These are phyloP conservation scores for Crithidia acanthocephali DNA, from an alignment of 208 protist species.

Conservation along the genomic window DNA sequence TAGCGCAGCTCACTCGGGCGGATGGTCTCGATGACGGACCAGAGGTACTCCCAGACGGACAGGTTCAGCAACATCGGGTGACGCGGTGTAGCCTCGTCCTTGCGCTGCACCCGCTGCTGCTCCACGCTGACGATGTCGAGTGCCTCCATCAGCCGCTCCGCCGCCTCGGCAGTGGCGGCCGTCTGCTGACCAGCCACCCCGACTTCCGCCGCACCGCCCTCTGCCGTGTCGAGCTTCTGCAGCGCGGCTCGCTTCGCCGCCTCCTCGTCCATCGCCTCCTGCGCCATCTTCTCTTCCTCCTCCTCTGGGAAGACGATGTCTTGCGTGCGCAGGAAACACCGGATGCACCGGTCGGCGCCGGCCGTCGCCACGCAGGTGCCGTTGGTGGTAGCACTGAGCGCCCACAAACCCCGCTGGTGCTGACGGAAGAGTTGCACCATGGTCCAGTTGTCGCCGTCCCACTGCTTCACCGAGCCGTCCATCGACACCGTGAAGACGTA, in stretches of 20 bases:
- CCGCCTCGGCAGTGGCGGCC: constrained; percentile 66
- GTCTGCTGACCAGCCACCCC: constrained; percentile 76
- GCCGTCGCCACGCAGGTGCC: constrained; percentile 81
- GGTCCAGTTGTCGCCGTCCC: constrained; percentile 98
- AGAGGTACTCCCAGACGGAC: constrained; percentile 84
- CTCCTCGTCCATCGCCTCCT: constrained; percentile 92
- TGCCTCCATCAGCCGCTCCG: constrained; percentile 88
- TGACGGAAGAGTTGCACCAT: constrained; percentile 87
- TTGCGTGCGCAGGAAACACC: constrained; percentile 84
- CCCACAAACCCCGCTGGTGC: constrained; percentile 85
- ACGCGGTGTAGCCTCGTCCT: constrained; percentile 54
- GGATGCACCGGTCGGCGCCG: constrained; percentile 80
- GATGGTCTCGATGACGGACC: constrained; percentile 79
- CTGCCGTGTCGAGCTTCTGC: constrained; percentile 48
- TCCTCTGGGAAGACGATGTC: constrained; percentile 91
- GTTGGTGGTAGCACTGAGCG: constrained; percentile 67
- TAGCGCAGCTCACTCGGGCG: constrained; percentile 85
- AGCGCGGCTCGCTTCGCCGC: constrained; percentile 59
- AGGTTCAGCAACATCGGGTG: constrained; percentile 76
- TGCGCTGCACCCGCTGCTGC: constrained; percentile 67
- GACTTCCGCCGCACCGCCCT: constrained; percentile 45
- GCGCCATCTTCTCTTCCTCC: constrained; percentile 85
- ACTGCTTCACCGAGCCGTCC: constrained; percentile 97
- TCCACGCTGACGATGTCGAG: constrained; percentile 86
- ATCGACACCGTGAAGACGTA: constrained; percentile 97